Evolutionary conservation across 768 basidiomycete species (phyloP), one percentile per base, ranked within the genome.

Genomic region (Lenzites betulinus): DNA sequence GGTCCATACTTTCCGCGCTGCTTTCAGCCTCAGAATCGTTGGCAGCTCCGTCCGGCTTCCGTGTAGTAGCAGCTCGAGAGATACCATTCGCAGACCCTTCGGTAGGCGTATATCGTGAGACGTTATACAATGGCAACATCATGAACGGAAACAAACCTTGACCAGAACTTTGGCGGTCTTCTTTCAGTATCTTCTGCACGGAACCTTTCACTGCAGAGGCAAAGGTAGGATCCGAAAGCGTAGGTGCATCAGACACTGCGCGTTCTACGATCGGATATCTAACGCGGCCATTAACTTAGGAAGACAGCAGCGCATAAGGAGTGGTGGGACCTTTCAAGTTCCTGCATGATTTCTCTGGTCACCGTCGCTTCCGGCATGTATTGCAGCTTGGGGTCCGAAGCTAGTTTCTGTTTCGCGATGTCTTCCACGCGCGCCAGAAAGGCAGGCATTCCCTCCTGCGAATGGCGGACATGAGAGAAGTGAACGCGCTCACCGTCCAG

Each of bases 201-300:
- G 74, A 67, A 64, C 73, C 75, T 63, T 66, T 72, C 65, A 72
- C 65, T 67, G 74, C 74, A 70, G 75, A 76, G 18, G 54, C 55
- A 51, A 74, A 69, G n/a, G 64, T 39, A 2, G 67, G 61, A 25
- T 70, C 65, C n/a, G 66, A 59, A 3, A 71, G 54, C 20, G 62
- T 36, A 11, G 60, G 60, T 7, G 65, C 36, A 11, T 72, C 68
- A 12, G 60, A 43, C 3, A 84, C 81, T 12, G 86, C 85, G 18
- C 86, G 83, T 62, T 88, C 86, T 28, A 89, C 79, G 26, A 88
- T 74, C 18, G 87, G 87, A 70, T 84, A 88, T 59, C 88, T 89
- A 16, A 25, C n/a, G 7, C 3, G 3, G 26, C 28, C 20, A n/a
- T 26, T 26, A 9, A 48, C 20, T 20, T 43, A 2, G 7, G 18